phyloP scores from a whole-genome alignment of 164 flowering plant genomes.

The Cinnamomum chago region DNA sequence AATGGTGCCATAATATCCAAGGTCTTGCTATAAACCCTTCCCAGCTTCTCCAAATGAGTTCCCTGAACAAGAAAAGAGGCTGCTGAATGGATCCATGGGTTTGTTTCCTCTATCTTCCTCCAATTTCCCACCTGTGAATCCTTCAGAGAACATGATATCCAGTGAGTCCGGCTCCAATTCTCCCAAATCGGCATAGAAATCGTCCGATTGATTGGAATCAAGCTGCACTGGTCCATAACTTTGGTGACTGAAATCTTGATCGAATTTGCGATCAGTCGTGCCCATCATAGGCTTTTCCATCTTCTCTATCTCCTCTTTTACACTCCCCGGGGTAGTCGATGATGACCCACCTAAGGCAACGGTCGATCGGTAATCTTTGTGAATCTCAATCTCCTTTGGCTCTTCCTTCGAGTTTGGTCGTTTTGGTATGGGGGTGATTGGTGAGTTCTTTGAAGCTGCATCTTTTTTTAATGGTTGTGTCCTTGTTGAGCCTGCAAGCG shows the following conservation, averaged over 20 bases:
- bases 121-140: slow-evolving; percentile 26
- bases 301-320: slow-evolving; percentile 49
- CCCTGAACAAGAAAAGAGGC: slow-evolving; percentile 55
- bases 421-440: slow-evolving; percentile 20
- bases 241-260: slow-evolving; percentile 25
- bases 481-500: slow-evolving; percentile 84
- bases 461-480: slow-evolving; percentile 46
- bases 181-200: slow-evolving; percentile 62
- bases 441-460: slow-evolving; percentile 23
- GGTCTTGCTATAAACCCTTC: slow-evolving; percentile 39
- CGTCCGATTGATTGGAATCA: slow-evolving; percentile 34
- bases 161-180: slow-evolving; percentile 63
- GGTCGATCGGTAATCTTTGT: slow-evolving; percentile 7
- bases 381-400: slow-evolving; percentile 29
- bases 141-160: slow-evolving; percentile 42
- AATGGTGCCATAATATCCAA: slow-evolving; percentile 14
- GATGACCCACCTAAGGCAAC: slow-evolving; percentile 3
- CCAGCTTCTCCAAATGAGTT: slow-evolving; percentile 26
- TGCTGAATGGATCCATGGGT: slow-evolving; percentile 48
- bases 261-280: slow-evolving; percentile 17
- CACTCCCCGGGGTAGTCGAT: neutral
- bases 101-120: slow-evolving; percentile 26
- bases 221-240: slow-evolving; percentile 31
- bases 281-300: slow-evolving; percentile 25
- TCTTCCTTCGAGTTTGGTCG: slow-evolving; percentile 38